Evolutionary conservation across 2,329 filamentous ascomycete species (phyloP).

Genomic region (Phialocephala sp.): DNA sequence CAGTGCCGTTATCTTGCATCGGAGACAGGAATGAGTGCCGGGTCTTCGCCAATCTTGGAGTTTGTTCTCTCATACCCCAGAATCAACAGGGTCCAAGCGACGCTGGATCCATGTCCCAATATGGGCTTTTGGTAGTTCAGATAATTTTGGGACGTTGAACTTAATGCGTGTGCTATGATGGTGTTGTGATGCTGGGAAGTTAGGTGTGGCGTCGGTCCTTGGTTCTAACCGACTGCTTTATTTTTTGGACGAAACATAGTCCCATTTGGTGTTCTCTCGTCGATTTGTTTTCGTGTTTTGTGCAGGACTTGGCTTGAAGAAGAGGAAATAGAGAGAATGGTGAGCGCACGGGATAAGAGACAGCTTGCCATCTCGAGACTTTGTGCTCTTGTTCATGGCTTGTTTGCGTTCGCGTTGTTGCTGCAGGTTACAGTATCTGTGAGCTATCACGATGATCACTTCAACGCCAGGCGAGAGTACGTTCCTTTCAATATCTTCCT

Average conservation of each 20-base stretch:
- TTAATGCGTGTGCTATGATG: too few species aligned
- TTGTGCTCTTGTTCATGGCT: neutral
- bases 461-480: slow-evolving; percentile 18
- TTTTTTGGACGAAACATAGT: too few species aligned
- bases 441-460: neutral
- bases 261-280: too few species aligned
- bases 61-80: neutral
- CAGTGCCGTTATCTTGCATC: neutral
- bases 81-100: neutral
- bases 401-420: neutral
- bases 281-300: neutral
- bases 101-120: neutral
- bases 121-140: neutral
- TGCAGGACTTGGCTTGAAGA: neutral
- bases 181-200: too few species aligned
- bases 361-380: neutral
- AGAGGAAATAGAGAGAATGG: neutral
- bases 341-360: neutral
- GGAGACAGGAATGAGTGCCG: neutral
- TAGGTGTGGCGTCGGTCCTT: too few species aligned
- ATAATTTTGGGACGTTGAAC: too few species aligned
- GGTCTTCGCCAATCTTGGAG: neutral
- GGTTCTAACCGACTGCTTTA: too few species aligned
- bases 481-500: neutral
- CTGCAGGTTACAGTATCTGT: neutral